These are phyloP conservation scores for Hypomyces perniciosus DNA, from an alignment of 2,329 filamentous ascomycete genomes.

Conservation along the genomic window DNA sequence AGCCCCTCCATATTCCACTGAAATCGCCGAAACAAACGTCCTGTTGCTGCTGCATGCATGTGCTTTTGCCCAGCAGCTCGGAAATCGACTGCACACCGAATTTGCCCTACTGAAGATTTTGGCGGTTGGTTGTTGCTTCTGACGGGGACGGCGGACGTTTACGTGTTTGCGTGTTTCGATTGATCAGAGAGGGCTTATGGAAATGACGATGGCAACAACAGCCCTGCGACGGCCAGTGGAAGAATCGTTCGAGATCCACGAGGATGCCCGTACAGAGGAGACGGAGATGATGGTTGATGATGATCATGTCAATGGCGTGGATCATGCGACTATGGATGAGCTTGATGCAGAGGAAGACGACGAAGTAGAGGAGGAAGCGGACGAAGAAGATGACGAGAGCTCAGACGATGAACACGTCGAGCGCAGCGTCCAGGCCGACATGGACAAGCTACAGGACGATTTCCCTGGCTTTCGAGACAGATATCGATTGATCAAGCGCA, in stretches of 20 bases:
- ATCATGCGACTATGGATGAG: slow-evolving; percentile 18
- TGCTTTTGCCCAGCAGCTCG: slow-evolving; percentile 4
- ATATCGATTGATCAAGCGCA: slow-evolving; percentile 90
- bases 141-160: not conserved
- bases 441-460: slow-evolving; percentile 72
- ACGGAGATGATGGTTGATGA: slow-evolving; percentile 45
- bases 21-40: not conserved
- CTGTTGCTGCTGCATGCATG: not conserved
- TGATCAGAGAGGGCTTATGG: not conserved
- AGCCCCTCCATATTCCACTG: slow-evolving; percentile 6
- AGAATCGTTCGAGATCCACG: slow-evolving; percentile 43
- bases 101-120: not conserved
- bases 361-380: slow-evolving; percentile 29
- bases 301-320: slow-evolving; percentile 25
- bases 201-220: slow-evolving; percentile 4
- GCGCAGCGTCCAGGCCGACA: slow-evolving; percentile 70
- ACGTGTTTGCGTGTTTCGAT: not conserved
- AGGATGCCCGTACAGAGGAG: slow-evolving; percentile 45
- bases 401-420: slow-evolving; percentile 61
- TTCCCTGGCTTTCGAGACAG: slow-evolving; percentile 79
- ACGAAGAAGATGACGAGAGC: slow-evolving; percentile 36
- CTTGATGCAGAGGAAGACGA: slow-evolving; percentile 22
- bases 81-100: not conserved
- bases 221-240: slow-evolving; percentile 21
- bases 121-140: not conserved